Evolutionary conservation across 139 green algal species (phyloP), one percentile per base, ranked within the genome.

Genomic region (Coelastrella sp.): DNA sequence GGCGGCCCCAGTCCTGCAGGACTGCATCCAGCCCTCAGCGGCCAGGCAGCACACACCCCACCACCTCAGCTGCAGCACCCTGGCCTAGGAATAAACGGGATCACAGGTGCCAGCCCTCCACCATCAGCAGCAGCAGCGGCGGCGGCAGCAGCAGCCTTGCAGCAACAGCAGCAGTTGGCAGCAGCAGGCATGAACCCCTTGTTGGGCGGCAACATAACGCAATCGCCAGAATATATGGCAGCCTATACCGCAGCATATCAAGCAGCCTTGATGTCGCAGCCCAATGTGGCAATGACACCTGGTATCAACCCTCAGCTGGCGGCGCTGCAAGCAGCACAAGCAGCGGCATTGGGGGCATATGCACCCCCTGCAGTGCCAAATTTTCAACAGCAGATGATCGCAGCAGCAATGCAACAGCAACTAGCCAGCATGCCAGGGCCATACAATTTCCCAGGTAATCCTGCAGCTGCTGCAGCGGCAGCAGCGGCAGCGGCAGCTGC

Each of bases 161-260:
- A 81, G 24, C 83, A 87, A 20, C 79, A 91, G 72, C 75, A 93
- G 22, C 76, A 75, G 22, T 12, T 80, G 27, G 87, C 87, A 68
- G 87, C 87, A 80, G 85, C 89, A 35, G 84, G 87, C 22, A 56
- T 60, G 6, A 61, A 90, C 65, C 11, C 89, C 27, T 17, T 89
- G 78, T 68, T 88, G 7, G 63, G 82, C 14, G 27, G 24, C n/a
- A 35, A 73, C 65, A 90, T 86, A 20, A 66, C 84, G 19, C 74
- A 78, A 49, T 94, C 93, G 22, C 74, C 97, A 6, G 95, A 99
- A 83, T 98, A 98, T 86, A 95, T 98, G 92, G 96, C 96, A 65
- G 97, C 97, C 0, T 98, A 99, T 87, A 94, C 97, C 90, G 96
- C 96, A 35, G 97, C 97, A 0, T 98, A 97, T 87, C 95, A 98